These are phyloP conservation scores for Curvularia lunata DNA, from an alignment of 2,329 filamentous ascomycete species.

Conservation along the genomic window DNA sequence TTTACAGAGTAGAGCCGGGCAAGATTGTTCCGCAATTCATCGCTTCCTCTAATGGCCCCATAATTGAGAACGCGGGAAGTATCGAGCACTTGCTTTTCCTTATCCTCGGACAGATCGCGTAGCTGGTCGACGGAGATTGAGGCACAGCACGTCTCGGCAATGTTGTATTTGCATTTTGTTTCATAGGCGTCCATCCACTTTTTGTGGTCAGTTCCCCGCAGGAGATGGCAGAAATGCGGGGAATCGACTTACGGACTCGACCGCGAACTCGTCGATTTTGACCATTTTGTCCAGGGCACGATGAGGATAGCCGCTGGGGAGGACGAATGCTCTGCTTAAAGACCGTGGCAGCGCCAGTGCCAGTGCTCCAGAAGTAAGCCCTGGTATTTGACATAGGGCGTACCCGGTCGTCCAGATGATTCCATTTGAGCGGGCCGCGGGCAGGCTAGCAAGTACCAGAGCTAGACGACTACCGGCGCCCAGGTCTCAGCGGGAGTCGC, in stretches of 20 bases:
- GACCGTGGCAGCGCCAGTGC: too few relatives aligned
- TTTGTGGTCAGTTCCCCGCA: conserved; percentile 17
- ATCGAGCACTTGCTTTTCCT: conserved; percentile 55
- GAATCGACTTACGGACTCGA: conserved; percentile 67
- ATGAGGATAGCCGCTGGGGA: neutral
- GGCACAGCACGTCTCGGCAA: conserved; percentile 79
- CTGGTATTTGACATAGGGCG: conserved; percentile 29
- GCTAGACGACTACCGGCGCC: conserved; percentile 6
- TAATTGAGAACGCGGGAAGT: conserved; percentile 71
- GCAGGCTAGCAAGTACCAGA: conserved; percentile 7
- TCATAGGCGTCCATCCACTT: conserved; percentile 66
- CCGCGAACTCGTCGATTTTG: conserved; percentile 67
- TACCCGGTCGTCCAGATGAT: conserved; percentile 1
- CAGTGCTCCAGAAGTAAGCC: neutral
- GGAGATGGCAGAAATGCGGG: conserved; percentile 24
- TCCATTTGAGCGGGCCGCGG: conserved; percentile 18
- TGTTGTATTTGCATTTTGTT: conserved; percentile 65
- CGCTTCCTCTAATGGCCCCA: conserved; percentile 73
- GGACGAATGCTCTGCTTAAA: neutral
- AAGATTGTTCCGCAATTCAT: conserved; percentile 67
- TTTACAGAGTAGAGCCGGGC: conserved; percentile 69
- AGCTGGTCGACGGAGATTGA: conserved; percentile 76
- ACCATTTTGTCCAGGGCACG: conserved; percentile 55
- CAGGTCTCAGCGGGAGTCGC: conserved; percentile 5
- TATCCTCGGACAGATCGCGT: conserved; percentile 63